phyloP scores from a whole-genome alignment of 2,329 filamentous ascomycete species.

The Colletotrichum lentis region DNA sequence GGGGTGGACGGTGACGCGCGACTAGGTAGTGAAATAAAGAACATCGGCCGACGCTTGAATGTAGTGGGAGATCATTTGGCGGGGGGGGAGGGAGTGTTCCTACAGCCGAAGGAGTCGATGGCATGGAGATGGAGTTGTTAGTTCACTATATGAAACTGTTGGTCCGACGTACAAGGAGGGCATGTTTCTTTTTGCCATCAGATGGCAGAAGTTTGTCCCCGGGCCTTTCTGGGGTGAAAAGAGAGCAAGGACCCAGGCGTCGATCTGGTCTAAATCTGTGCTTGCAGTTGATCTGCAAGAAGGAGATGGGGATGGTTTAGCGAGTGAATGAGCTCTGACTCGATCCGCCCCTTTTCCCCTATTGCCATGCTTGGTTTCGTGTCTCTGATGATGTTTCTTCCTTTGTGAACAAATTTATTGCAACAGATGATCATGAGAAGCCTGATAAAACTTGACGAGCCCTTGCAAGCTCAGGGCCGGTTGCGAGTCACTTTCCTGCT shows the following conservation, averaged over 20 bases:
- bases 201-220: slow-evolving; percentile 8
- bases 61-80: neutral
- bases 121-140: neutral
- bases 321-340: too few relatives aligned
- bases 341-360: neutral
- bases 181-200: neutral
- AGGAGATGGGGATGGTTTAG: neutral
- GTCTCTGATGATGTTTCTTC: neutral
- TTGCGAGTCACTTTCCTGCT: too few relatives aligned
- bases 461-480: too few relatives aligned
- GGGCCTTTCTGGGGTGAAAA: neutral
- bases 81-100: neutral
- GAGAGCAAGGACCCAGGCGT: neutral
- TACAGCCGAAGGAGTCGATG: neutral
- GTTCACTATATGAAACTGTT: too few relatives aligned
- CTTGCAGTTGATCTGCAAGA: too few relatives aligned
- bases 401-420: too few relatives aligned
- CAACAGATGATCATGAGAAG: too few relatives aligned
- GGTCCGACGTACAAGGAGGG: neutral
- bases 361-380: too few relatives aligned
- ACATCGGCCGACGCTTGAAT: slow-evolving; percentile 1
- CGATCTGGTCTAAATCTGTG: neutral
- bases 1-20: neutral
- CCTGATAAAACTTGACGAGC: too few relatives aligned
- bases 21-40: neutral